Conservation (phyloP, 352 stramenopile species). For the Globisporangium alternatum region DNA sequence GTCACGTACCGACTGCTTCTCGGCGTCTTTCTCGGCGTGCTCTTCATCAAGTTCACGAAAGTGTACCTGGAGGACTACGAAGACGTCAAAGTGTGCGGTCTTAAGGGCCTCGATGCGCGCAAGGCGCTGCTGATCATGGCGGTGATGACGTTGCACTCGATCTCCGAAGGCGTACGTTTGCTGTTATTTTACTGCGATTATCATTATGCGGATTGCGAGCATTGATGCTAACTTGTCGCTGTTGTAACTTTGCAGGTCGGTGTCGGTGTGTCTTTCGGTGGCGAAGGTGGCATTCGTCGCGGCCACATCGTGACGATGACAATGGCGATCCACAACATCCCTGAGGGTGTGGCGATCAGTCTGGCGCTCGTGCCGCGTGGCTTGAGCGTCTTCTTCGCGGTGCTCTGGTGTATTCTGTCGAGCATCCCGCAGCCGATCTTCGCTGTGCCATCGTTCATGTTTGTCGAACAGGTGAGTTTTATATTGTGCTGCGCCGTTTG, state of each 20-base stretch:
- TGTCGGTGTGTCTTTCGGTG: constrained; percentile 97
- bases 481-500: background rate
- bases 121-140: constrained; percentile 97
- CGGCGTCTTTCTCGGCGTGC: constrained; percentile 90
- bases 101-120: constrained; percentile 81
- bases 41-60: constrained; percentile 97
- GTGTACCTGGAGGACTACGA: constrained; percentile 94
- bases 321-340: constrained; percentile 98
- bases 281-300: constrained; percentile 89
- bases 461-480: constrained; percentile 57
- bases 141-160: constrained; percentile 98
- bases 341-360: constrained; percentile 95
- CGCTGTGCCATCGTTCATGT: constrained; percentile 95
- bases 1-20: constrained; percentile 82
- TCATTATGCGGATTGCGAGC: background rate
- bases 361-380: constrained; percentile 94
- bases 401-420: constrained; percentile 90
- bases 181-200: background rate
- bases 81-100: constrained; percentile 87
- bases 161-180: constrained; percentile 92
- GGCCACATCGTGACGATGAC: constrained; percentile 97
- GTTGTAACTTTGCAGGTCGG: constrained; percentile 52
- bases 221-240: background rate
- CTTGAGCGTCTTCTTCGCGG: constrained; percentile 83
- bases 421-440: constrained; percentile 95